Conservation (phyloP, 495 filamentous ascomycete species). For the Hypoxylon perforatum region DNA sequence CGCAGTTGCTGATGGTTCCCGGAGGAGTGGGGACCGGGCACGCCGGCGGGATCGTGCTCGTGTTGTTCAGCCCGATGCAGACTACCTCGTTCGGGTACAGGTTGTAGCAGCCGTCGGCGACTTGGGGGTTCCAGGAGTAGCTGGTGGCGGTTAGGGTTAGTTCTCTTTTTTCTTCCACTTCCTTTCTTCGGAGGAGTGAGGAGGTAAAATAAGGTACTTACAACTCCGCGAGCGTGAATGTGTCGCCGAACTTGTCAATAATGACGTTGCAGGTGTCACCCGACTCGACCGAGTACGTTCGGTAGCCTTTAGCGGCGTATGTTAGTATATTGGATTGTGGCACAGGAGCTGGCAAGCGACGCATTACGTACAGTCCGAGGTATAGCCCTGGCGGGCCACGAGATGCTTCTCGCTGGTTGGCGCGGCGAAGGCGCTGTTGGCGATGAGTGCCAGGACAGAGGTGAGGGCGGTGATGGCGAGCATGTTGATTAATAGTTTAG, state of each 20-base stretch:
- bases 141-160: constrained; percentile 21
- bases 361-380: constrained; percentile 23
- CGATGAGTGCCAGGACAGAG: constrained; percentile 31
- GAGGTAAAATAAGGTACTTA: constrained; percentile 20
- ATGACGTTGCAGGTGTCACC: constrained; percentile 40
- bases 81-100: constrained; percentile 35
- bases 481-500: constrained; percentile 24
- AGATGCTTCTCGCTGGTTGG: constrained; percentile 13
- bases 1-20: constrained; percentile 31
- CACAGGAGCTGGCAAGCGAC: neutral
- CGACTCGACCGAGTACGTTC: constrained; percentile 32
- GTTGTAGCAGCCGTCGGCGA: constrained; percentile 37
- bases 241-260: constrained; percentile 20
- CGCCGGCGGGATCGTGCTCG: constrained; percentile 7
- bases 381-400: constrained; percentile 40
- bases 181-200: too few relatives aligned
- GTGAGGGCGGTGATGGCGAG: constrained; percentile 30
- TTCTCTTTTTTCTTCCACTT: neutral
- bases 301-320: constrained; percentile 20
- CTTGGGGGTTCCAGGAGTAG: constrained; percentile 45
- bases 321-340: neutral
- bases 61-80: constrained; percentile 19
- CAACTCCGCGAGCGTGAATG: constrained; percentile 37
- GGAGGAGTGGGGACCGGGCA: constrained; percentile 26
- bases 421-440: constrained; percentile 13